Evolutionary conservation across 495 filamentous ascomycete species (phyloP).

Genomic region (Penicillium ochrochloron): DNA sequence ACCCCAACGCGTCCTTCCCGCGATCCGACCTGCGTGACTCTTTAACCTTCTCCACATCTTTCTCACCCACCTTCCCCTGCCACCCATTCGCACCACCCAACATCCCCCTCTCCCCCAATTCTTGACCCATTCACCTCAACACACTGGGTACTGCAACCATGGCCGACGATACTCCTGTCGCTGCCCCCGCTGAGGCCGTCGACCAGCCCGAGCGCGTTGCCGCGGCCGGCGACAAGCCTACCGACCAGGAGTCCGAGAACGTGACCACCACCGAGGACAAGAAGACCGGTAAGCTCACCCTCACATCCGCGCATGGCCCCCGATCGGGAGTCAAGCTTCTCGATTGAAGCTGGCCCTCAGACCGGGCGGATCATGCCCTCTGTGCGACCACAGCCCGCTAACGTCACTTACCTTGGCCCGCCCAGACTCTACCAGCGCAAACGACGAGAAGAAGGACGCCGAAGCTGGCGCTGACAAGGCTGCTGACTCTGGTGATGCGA

Average conservation of each 20-base stretch:
- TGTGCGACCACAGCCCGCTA: conserved; percentile 37
- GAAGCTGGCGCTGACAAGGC: conserved; percentile 35
- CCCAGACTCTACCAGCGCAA: conserved; percentile 31
- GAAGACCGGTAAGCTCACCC: conserved; percentile 37
- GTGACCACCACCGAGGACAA: conserved; percentile 39
- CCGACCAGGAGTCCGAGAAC: conserved; percentile 39
- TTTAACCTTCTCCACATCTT: conserved; percentile 50
- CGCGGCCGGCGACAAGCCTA: conserved; percentile 34
- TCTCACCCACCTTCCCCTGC: conserved; percentile 30
- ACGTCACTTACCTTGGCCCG: conserved; percentile 19
- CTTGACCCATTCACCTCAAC: conserved; percentile 14
- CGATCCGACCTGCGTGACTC: conserved; percentile 42
- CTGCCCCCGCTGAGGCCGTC: conserved; percentile 39
- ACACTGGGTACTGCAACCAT: conserved; percentile 36
- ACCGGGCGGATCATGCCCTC: conserved; percentile 7
- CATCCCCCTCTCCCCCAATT: conserved; percentile 22
- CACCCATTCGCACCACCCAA: conserved; percentile 28
- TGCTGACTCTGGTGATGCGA: conserved; percentile 29
- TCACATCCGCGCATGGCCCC: neutral
- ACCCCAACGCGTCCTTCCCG: conserved; percentile 48
- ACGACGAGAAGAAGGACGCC: conserved; percentile 40
- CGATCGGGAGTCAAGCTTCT: conserved; percentile 5
- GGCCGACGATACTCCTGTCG: conserved; percentile 48
- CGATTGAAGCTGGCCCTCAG: conserved; percentile 7
- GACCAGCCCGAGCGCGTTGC: conserved; percentile 42